phyloP scores from a whole-genome alignment of 106 monocot genomes.

The Alisma plantagoaquatica region DNA sequence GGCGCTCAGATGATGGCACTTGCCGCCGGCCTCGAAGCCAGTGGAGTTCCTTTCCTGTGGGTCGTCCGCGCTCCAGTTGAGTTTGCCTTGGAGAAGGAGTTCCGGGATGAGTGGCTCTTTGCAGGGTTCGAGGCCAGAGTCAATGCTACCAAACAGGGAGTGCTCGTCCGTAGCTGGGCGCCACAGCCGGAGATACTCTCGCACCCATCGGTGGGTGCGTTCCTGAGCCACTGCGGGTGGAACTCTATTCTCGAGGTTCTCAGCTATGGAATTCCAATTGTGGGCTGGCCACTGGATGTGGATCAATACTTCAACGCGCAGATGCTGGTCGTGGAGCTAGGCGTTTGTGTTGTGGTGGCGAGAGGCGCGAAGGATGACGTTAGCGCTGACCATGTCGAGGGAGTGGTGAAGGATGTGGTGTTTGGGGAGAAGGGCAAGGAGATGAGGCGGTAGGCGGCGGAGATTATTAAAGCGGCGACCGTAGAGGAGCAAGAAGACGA shows the following conservation, averaged over 20 bases:
- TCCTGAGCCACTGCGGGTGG: conserved; percentile 47
- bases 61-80: too few species aligned
- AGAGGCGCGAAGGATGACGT: background rate
- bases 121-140: background rate
- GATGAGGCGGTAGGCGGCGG: background rate
- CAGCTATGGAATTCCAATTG: conserved; percentile 4
- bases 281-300: conserved; percentile 8
- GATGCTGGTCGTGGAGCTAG: conserved; percentile 13
- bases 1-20: too few species aligned
- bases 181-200: conserved; percentile 28
- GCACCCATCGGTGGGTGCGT: conserved; percentile 15
- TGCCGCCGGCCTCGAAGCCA: too few species aligned
- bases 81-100: too few species aligned
- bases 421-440: background rate
- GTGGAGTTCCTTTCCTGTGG: too few species aligned
- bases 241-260: conserved; percentile 26
- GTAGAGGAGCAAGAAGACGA: too few species aligned
- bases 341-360: conserved; percentile 10
- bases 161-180: conserved; percentile 17
- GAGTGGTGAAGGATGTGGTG: conserved; percentile 1
- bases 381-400: background rate
- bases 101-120: background rate
- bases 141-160: background rate
- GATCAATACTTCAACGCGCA: conserved; percentile 12
- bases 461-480: too few species aligned